Percentiles rank a stretch among this genome's conserved stretches.
Evolutionary conservation across 345 rosid species (phyloP).

Genomic region (Euphorbia pulcherrima): DNA sequence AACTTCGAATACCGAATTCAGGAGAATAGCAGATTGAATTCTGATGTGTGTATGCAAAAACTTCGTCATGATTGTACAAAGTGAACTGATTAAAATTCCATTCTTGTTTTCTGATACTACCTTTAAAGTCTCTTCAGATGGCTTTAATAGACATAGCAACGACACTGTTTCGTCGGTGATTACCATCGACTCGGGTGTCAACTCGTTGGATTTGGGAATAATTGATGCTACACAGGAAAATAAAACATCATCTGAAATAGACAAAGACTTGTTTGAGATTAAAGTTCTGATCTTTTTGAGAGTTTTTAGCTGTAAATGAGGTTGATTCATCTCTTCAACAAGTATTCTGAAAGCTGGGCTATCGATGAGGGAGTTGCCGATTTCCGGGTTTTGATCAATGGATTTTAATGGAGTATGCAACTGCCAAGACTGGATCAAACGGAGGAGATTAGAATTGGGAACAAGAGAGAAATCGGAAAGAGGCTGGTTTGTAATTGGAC

Average conservation of each 20-base stretch:
- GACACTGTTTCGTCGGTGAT: conserved; percentile 20
- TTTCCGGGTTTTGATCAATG: neutral
- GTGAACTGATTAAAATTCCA: conserved; percentile 14
- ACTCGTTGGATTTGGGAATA: neutral
- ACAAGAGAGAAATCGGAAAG: conserved; percentile 20
- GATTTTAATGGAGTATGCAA: neutral
- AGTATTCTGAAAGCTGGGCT: neutral
- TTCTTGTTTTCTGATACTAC: conserved; percentile 15
- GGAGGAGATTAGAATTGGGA: conserved; percentile 30
- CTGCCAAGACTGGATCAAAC: conserved; percentile 23
- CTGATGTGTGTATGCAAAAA: conserved; percentile 8
- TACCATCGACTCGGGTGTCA: neutral
- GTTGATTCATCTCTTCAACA: conserved; percentile 23
- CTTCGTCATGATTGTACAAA: conserved; percentile 12
- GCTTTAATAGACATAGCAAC: conserved; percentile 15
- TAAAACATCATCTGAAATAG: conserved; percentile 10
- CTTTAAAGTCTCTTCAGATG: conserved; percentile 17
- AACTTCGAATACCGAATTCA: conserved; percentile 20
- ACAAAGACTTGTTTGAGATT: neutral
- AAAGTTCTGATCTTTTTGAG: conserved; percentile 22
- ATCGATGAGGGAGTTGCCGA: neutral
- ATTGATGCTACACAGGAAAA: conserved; percentile 13
- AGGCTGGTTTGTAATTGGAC: conserved; percentile 34
- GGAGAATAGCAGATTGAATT: conserved; percentile 14
- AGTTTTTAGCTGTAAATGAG: conserved; percentile 16